Evolutionary conservation across 108 stramenopile genomes (phyloP), one percentile per base, ranked within the genome.

Genomic region (Poteriospumella lacustris): DNA sequence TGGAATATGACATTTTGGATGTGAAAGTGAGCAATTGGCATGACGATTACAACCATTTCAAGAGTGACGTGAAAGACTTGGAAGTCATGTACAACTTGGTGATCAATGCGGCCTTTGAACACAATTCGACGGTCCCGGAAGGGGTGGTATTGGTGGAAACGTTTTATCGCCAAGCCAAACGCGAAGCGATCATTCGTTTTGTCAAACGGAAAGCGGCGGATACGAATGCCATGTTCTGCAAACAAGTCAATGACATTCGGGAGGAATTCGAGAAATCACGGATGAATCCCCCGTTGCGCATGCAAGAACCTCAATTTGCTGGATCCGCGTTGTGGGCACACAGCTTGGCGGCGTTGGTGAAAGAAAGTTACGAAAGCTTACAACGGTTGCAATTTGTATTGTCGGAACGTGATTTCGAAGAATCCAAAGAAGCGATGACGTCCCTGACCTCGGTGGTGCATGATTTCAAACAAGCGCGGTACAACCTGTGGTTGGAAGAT

Each of bases 261-360:
- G 59, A 31, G 28, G 85, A 89, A 64, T 90, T 90, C 47, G 89
- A 90, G 34, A 76, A 80, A 43, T 58, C 81, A 9, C 40, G 80
- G 33, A 59, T 78, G 31, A 38, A 47, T 28, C 89, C 88, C 1
- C 87, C 89, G 33, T 83, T 89, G 34, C 81, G 87, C 24, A 58
- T 83, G 42, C 79, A 86, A 42, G 88, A 90, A 81, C 89, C 89
- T 0, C 68, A 68, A 36, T 90, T 72, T 38, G 88, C 88, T 12
- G 89, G 88, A 26, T 85, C 87, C 0, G 89, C 89, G n/a, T 81
- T 90, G 39, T 90, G 89, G 89, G 87, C 88, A 0, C 62, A 68
- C n/a, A 43, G 44, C 44, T 43, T 78, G 19, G 64, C 64, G 1
- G 29, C 28, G 31, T 42, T 69, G 41, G 80, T 77, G 33, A 0